phyloP scores from a whole-genome alignment of 2,329 filamentous ascomycete species.

The Leptodontidium sp. region DNA sequence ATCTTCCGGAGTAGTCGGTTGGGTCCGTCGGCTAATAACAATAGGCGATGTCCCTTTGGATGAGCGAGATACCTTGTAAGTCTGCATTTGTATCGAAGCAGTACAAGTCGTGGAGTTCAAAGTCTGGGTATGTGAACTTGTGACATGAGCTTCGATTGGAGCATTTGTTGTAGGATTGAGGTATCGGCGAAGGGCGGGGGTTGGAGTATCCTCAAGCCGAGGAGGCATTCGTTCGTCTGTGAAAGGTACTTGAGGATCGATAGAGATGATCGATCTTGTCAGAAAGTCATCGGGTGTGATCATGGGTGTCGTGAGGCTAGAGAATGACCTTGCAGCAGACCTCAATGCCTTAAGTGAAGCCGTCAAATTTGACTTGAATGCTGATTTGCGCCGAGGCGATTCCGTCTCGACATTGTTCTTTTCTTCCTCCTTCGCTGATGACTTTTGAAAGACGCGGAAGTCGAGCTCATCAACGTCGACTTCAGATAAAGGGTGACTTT shows the following conservation, averaged over 20 bases:
- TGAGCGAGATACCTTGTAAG: slow-evolving; percentile 59
- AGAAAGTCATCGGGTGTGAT: slow-evolving; percentile 73
- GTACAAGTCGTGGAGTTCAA: slow-evolving; percentile 58
- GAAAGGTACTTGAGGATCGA: slow-evolving; percentile 71
- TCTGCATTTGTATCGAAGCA: slow-evolving; percentile 76
- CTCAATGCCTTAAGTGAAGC: slow-evolving; percentile 69
- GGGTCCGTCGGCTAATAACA: slow-evolving; percentile 44
- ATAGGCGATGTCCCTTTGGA: slow-evolving; percentile 50
- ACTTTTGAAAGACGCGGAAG: slow-evolving; percentile 55
- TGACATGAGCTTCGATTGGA: slow-evolving; percentile 52
- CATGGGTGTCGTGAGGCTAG: slow-evolving; percentile 67
- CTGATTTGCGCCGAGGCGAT: slow-evolving; percentile 47
- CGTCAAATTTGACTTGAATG: slow-evolving; percentile 74
- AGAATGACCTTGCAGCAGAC: slow-evolving; percentile 70
- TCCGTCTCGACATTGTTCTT: slow-evolving; percentile 24
- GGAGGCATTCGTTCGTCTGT: slow-evolving; percentile 73
- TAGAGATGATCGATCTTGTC: slow-evolving; percentile 72
- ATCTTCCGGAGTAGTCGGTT: slow-evolving; percentile 39
- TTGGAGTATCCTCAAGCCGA: slow-evolving; percentile 68
- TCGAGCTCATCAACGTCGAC: slow-evolving; percentile 56
- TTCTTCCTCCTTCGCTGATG: slow-evolving; percentile 30
- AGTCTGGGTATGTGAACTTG: slow-evolving; percentile 47
- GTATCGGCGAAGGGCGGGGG: slow-evolving; percentile 71
- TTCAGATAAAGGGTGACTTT: slow-evolving; percentile 59
- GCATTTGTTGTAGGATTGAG: slow-evolving; percentile 68